These are phyloP conservation scores for Tirmania nivea DNA, from an alignment of 495 filamentous ascomycete species.

Conservation along the genomic window DNA sequence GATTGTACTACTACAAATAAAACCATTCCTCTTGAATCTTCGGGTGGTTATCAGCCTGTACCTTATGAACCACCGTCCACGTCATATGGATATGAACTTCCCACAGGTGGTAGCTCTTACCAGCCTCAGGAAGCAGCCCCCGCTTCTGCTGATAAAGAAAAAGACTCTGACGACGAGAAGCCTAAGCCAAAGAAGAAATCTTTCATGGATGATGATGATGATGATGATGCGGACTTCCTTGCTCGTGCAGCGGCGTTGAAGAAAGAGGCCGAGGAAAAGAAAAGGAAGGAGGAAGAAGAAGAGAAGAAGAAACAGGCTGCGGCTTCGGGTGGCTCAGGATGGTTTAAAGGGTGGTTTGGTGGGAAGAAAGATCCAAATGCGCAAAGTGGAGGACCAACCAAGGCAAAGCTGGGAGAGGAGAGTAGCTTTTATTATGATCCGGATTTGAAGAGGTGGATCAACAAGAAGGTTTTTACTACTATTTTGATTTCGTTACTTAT, in stretches of 20 bases:
- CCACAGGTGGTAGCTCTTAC: slow-evolving; percentile 20
- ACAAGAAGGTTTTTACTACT: slow-evolving; percentile 53
- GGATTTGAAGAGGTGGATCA: slow-evolving; percentile 90
- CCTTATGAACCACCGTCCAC: slow-evolving; percentile 22
- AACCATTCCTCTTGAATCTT: not conserved
- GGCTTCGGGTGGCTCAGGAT: slow-evolving; percentile 20
- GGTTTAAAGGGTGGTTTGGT: not conserved
- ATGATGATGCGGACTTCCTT: slow-evolving; percentile 27
- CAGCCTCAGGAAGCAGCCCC: slow-evolving; percentile 22
- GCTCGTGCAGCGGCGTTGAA: slow-evolving; percentile 11
- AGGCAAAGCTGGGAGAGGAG: slow-evolving; percentile 86
- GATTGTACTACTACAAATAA: not conserved
- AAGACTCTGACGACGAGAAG: slow-evolving; percentile 27
- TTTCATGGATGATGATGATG: slow-evolving; percentile 63
- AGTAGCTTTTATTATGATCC: slow-evolving; percentile 85
- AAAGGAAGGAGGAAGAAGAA: slow-evolving; percentile 42
- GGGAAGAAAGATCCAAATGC: slow-evolving; percentile 27
- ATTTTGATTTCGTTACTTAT: not conserved
- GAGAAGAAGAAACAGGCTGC: slow-evolving; percentile 10
- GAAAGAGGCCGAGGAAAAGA: slow-evolving; percentile 35
- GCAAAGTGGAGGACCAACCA: slow-evolving; percentile 50
- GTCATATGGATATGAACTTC: slow-evolving; percentile 18
- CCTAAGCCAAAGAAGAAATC: slow-evolving; percentile 46
- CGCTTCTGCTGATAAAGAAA: slow-evolving; percentile 21
- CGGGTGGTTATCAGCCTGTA: slow-evolving; percentile 28